These are phyloP conservation scores for Ochromonas danica DNA, from an alignment of 108 stramenopile genomes.

Conservation along the genomic window DNA sequence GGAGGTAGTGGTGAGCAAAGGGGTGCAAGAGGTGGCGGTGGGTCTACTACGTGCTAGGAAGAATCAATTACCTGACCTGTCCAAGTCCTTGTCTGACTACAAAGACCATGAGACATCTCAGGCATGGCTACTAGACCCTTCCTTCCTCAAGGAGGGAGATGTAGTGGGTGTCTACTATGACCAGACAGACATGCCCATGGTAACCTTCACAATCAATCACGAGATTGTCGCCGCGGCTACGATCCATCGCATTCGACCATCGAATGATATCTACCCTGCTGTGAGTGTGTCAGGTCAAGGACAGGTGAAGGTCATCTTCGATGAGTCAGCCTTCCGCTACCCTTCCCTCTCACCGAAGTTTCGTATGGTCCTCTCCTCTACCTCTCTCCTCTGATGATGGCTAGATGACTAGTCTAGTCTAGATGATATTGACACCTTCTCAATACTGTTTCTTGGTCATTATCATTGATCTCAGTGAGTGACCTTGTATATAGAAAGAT, in stretches of 20 bases:
- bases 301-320: not conserved
- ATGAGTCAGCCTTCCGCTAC: not conserved
- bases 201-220: not conserved
- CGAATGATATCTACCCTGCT: slow-evolving; percentile 2
- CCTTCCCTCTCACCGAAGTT: not conserved
- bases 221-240: not conserved
- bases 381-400: no score
- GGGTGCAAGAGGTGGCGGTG: not conserved
- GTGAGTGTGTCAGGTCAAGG: not conserved
- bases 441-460: no score
- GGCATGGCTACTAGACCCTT: not conserved
- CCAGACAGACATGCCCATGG: slow-evolving; percentile 24
- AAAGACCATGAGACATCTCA: not conserved
- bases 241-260: slow-evolving; percentile 12
- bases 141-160: slow-evolving; percentile 4
- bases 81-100: not conserved
- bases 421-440: no score
- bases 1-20: not conserved
- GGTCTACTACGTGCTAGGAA: not conserved
- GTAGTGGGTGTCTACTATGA: slow-evolving; percentile 12
- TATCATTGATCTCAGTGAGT: no score
- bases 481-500: no score
- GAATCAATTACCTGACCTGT: not conserved
- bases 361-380: not conserved
- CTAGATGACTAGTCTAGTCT: no score